Conservation (phyloP, 2,329 filamentous ascomycete genomes). For the Aspergillus neoniger region DNA sequence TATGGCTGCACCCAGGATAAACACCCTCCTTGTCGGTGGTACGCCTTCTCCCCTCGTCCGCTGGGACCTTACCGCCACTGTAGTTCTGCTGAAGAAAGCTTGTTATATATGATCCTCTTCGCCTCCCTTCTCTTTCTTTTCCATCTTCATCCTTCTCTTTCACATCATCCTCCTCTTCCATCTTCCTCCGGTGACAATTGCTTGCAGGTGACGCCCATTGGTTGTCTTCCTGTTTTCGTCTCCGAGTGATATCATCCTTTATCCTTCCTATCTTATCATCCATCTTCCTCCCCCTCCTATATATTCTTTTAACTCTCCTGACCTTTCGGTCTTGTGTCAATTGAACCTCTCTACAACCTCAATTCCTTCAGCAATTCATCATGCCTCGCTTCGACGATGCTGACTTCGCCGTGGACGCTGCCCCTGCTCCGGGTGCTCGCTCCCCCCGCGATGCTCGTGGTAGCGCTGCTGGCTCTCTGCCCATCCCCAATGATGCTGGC, state of each 20-base stretch:
- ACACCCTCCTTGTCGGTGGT: conserved; percentile 6
- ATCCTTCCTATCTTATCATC: conserved; percentile 4
- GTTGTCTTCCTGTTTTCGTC: conserved; percentile 2
- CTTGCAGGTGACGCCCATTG: background rate
- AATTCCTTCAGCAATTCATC: conserved; percentile 30
- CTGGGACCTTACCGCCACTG: conserved; percentile 20
- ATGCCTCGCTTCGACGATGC: conserved; percentile 64
- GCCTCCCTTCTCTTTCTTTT: conserved; percentile 11
- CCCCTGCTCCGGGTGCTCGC: conserved; percentile 21
- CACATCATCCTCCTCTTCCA: conserved; percentile 1
- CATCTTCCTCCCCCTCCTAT: background rate
- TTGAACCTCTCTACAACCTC: background rate
- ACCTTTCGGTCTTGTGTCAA: background rate
- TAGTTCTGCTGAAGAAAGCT: conserved; percentile 3
- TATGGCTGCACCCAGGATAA: conserved; percentile 21
- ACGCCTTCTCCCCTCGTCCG: conserved; percentile 2
- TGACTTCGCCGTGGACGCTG: conserved; percentile 52
- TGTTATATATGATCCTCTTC: conserved; percentile 6
- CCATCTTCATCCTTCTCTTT: conserved; percentile 9
- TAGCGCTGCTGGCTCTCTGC: conserved; percentile 32
- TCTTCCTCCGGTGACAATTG: conserved; percentile 2
- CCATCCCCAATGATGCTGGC: conserved; percentile 48
- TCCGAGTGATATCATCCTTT: conserved; percentile 21
- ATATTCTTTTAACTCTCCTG: conserved; percentile 4
- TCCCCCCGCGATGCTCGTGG: conserved; percentile 32